Evolutionary conservation across 805 yeast species (phyloP).

Genomic region (Cyberlindnera japonica): DNA sequence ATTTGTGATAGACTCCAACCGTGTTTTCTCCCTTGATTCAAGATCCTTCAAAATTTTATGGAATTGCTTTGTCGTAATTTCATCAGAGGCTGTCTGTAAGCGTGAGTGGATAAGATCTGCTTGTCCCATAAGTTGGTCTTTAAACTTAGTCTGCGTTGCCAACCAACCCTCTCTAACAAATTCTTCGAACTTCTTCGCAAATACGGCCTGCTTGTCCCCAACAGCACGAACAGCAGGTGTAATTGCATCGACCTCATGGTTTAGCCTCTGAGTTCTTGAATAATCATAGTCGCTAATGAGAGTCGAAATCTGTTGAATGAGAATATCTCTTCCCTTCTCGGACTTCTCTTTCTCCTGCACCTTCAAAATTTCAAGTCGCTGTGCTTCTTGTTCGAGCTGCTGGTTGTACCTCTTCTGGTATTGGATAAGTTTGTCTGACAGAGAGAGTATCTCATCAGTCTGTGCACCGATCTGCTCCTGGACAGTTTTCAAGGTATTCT

Average conservation of each 20-base stretch:
- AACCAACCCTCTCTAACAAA: conserved; percentile 19
- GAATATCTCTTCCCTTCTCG: conserved; percentile 4
- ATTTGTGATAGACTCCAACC: background rate
- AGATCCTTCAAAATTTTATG: conserved; percentile 17
- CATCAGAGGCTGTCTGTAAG: conserved; percentile 12
- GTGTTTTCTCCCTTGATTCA: conserved; percentile 13
- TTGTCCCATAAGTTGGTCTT: conserved; percentile 6
- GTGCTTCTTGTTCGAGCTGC: conserved; percentile 8
- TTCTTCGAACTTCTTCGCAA: conserved; percentile 13
- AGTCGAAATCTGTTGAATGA: conserved; percentile 11
- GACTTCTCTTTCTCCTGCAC: conserved; percentile 9
- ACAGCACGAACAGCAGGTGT: conserved; percentile 12
- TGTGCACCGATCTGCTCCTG: conserved; percentile 20
- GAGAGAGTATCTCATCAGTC: conserved; percentile 15
- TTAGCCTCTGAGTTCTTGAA: conserved; percentile 6
- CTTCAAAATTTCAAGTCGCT: conserved; percentile 10
- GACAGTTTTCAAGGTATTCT: conserved; percentile 9
- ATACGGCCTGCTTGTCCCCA: conserved; percentile 13
- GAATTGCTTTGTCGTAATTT: conserved; percentile 16
- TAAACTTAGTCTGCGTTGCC: conserved; percentile 14
- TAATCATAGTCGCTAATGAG: conserved; percentile 14
- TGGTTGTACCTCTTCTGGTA: conserved; percentile 16
- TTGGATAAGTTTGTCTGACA: conserved; percentile 13
- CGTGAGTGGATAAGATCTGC: background rate
- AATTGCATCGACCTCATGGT: conserved; percentile 4